Percentiles rank a stretch among this genome's conserved stretches.
Conservation (phyloP, 257 asterid genomes). For the Nicotiana otophora region DNA sequence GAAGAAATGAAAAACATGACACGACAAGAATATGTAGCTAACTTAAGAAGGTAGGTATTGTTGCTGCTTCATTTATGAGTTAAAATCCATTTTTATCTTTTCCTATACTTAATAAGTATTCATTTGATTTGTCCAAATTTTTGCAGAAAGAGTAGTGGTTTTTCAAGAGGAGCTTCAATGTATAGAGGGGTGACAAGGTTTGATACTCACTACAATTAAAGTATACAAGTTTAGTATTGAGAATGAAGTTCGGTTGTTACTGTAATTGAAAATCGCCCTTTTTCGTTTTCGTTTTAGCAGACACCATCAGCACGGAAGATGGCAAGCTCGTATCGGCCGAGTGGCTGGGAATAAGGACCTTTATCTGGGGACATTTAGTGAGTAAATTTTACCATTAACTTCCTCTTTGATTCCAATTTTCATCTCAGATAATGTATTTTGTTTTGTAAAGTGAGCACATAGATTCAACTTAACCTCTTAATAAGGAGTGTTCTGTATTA, state of each 20-base stretch:
- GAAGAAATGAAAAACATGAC: slow-evolving; percentile 93
- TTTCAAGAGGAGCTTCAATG: slow-evolving; percentile 96
- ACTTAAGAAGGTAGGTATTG: slow-evolving; percentile 62
- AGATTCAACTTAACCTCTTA: neutral
- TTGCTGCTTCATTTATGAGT: neutral
- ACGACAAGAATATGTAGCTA: slow-evolving; percentile 93
- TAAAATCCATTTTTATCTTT: neutral
- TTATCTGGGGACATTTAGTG: slow-evolving; percentile 92
- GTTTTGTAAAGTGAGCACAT: neutral
- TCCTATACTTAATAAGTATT: neutral
- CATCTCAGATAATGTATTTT: neutral
- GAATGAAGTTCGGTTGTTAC: neutral
- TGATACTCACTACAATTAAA: slow-evolving; percentile 13
- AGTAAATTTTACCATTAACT: slow-evolving; percentile 21
- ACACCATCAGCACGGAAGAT: slow-evolving; percentile 98
- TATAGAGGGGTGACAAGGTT: slow-evolving; percentile 99
- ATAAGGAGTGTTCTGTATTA: neutral
- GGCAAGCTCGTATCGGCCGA: slow-evolving; percentile 99
- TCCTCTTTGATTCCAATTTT: neutral
- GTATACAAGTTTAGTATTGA: neutral
- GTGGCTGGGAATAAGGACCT: slow-evolving; percentile 99
- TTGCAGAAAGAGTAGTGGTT: slow-evolving; percentile 95
- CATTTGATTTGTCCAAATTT: neutral
- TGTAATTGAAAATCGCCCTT: slow-evolving; percentile 6
- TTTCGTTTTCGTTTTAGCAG: slow-evolving; percentile 58